A percentile compares a stretch with the other conserved stretches of the same genome.
Evolutionary conservation across 2,329 filamentous ascomycete species (phyloP).

Genomic region (Venturia oleaginea): DNA sequence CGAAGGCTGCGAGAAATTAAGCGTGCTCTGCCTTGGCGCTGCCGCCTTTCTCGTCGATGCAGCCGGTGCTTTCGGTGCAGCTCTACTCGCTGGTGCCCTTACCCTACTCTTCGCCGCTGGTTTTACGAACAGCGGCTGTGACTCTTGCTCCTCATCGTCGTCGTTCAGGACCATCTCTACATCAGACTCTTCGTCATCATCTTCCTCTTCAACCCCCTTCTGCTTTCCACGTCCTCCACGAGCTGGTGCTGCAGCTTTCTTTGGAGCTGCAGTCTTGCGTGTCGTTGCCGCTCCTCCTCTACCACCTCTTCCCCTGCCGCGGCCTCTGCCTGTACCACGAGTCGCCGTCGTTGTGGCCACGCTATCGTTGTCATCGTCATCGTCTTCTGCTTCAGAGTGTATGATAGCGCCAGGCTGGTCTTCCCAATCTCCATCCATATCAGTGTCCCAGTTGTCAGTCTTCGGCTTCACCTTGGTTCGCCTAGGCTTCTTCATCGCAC

Average conservation of each 20-base stretch:
- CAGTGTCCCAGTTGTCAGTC: conserved; percentile 79
- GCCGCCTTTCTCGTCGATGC: conserved; percentile 23
- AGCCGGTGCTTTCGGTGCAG: conserved; percentile 17
- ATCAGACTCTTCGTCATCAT: conserved; percentile 30
- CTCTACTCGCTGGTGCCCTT: conserved; percentile 18
- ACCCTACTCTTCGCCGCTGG: conserved; percentile 7
- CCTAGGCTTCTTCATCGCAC: background rate
- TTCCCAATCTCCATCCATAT: conserved; percentile 78
- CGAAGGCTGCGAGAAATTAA: conserved; percentile 33
- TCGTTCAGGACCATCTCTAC: conserved; percentile 28
- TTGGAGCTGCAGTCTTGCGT: conserved; percentile 23
- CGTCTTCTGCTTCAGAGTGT: conserved; percentile 37
- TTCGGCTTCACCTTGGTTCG: conserved; percentile 60
- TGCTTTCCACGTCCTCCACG: conserved; percentile 33
- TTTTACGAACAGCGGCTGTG: conserved; percentile 34
- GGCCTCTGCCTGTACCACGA: conserved; percentile 39
- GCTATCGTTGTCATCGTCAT: conserved; percentile 30
- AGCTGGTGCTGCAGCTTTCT: conserved; percentile 27
- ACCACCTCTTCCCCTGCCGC: conserved; percentile 21
- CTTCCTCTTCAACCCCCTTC: conserved; percentile 33
- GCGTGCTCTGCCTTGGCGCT: conserved; percentile 27
- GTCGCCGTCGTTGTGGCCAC: conserved; percentile 21
- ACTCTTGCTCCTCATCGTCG: conserved; percentile 39
- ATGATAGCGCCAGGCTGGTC: conserved; percentile 62
- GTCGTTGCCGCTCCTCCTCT: conserved; percentile 24